Evolutionary conservation across 371 early-diverging fungal species (phyloP).

Genomic region (Fennellomyces sp.): DNA sequence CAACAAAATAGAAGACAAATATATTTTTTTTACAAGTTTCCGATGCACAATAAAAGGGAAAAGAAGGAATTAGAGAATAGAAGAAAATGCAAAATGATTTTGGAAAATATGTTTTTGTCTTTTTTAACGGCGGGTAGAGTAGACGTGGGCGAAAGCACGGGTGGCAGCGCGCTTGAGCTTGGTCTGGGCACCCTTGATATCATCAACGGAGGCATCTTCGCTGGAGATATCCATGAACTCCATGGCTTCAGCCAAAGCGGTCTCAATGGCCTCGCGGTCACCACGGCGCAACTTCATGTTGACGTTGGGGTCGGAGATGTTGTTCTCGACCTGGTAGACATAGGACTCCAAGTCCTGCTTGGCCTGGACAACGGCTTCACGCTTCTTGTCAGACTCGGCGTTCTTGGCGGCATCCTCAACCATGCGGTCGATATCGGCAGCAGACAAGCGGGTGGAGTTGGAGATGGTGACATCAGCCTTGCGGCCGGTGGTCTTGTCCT

Average conservation of each 20-base stretch:
- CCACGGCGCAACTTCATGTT: conserved; percentile 70
- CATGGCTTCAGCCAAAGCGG: conserved; percentile 83
- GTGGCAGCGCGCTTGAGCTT: conserved; percentile 88
- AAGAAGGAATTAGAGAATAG: not conserved
- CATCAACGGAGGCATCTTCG: conserved; percentile 84
- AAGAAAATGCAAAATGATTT: not conserved
- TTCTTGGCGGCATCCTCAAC: conserved; percentile 86
- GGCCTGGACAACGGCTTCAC: conserved; percentile 79
- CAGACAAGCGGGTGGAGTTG: conserved; percentile 87
- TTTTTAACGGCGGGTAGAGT: conserved; percentile 57
- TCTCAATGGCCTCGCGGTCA: conserved; percentile 84
- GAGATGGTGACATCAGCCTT: conserved; percentile 88
- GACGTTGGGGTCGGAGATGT: conserved; percentile 82
- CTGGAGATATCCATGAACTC: conserved; percentile 83
- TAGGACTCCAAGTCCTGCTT: conserved; percentile 88
- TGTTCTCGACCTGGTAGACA: conserved; percentile 85
- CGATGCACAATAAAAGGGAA: not conserved
- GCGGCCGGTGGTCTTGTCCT: conserved; percentile 88
- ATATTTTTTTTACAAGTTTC: not conserved
- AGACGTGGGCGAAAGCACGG: conserved; percentile 75
- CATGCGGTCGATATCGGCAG: conserved; percentile 90
- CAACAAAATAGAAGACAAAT: not conserved
- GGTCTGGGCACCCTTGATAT: conserved; percentile 86
- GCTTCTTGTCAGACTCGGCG: conserved; percentile 84
- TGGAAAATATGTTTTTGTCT: not conserved